Conservation (phyloP, 768 basidiomycete species). For the Russula earlei region DNA sequence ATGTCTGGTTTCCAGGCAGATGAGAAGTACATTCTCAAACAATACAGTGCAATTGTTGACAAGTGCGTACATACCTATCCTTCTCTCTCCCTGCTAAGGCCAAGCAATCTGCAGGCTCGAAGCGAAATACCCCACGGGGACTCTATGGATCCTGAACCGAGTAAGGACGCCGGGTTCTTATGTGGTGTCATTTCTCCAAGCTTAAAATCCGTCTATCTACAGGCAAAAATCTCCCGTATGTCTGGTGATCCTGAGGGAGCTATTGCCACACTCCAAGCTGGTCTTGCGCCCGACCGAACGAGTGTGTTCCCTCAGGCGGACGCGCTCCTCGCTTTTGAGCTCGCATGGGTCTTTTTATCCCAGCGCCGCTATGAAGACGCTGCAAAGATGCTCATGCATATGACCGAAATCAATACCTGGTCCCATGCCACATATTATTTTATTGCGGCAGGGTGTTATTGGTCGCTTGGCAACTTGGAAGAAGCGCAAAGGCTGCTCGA, state of each 20-base stretch:
- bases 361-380: conserved; percentile 57
- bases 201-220: neutral
- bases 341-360: conserved; percentile 66
- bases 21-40: conserved; percentile 49
- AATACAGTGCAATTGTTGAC: conserved; percentile 57
- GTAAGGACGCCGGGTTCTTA: conserved; percentile 27
- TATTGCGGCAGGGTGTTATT: conserved; percentile 65
- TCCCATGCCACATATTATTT: conserved; percentile 70
- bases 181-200: neutral
- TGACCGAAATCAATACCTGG: conserved; percentile 67
- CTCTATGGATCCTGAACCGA: conserved; percentile 66
- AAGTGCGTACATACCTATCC: conserved; percentile 32
- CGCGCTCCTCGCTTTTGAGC: conserved; percentile 62
- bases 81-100: neutral
- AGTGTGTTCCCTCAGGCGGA: conserved; percentile 64
- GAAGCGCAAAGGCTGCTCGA: conserved; percentile 57
- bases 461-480: conserved; percentile 44
- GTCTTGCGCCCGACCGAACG: conserved; percentile 43
- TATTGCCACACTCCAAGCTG: conserved; percentile 49
- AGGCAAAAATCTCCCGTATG: conserved; percentile 76
- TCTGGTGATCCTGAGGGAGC: conserved; percentile 53
- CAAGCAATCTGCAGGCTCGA: conserved; percentile 34
- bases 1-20: conserved; percentile 71
- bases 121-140: conserved; percentile 51
- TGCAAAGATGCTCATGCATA: conserved; percentile 52